phyloP scores from a whole-genome alignment of 176 grass and related monocot genomes.

The Pontederia paniculata region DNA sequence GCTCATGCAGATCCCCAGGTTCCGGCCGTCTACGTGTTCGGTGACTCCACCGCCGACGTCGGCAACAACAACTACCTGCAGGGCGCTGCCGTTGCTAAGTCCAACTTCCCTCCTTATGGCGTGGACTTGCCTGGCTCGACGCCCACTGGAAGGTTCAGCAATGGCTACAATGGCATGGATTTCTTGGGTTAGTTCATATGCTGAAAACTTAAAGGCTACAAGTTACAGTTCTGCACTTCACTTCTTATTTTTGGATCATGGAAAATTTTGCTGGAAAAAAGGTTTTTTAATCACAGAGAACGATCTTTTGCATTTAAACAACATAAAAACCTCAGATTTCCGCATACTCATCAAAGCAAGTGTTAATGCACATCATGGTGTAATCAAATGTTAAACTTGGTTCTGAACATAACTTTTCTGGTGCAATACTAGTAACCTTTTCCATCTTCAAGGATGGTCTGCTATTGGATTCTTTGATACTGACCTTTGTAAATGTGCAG shows the following conservation, averaged over 20 bases:
- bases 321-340: too few relatives aligned
- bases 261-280: too few relatives aligned
- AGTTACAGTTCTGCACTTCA: too few relatives aligned
- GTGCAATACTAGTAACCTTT: not conserved
- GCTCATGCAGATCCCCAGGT: slow-evolving; percentile 10
- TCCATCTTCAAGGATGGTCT: not conserved
- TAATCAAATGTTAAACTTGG: too few relatives aligned
- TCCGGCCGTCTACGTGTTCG: slow-evolving; percentile 76
- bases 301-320: too few relatives aligned
- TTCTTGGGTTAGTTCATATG: slow-evolving; percentile 43
- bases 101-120: slow-evolving; percentile 45
- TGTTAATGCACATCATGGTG: too few relatives aligned
- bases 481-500: slow-evolving; percentile 23
- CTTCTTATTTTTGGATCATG: too few relatives aligned
- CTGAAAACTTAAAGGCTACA: too few relatives aligned
- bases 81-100: slow-evolving; percentile 16
- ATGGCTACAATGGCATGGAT: slow-evolving; percentile 66
- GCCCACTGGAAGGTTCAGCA: slow-evolving; percentile 82
- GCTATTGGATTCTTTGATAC: not conserved
- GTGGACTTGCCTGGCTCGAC: slow-evolving; percentile 33
- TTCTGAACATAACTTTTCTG: too few relatives aligned
- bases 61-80: slow-evolving; percentile 79
- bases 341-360: too few relatives aligned
- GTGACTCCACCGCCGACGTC: slow-evolving; percentile 73
- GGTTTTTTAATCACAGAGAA: too few relatives aligned